phyloP scores from a whole-genome alignment of 805 yeast species.

The Lipomyces kockii region DNA sequence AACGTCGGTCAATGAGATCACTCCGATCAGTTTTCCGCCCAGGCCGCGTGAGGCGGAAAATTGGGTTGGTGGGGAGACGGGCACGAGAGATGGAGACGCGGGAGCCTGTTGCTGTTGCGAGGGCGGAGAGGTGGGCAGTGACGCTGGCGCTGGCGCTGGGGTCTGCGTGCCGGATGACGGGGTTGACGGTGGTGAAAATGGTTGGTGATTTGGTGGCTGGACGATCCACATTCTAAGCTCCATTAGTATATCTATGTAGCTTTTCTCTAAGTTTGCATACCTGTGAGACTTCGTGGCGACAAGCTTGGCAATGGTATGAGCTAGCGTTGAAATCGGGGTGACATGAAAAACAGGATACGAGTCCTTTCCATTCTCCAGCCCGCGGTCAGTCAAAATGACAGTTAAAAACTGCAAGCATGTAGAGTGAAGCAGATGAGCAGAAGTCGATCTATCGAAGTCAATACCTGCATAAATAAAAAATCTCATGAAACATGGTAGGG shows the following conservation, averaged over 20 bases:
- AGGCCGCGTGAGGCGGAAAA: slow-evolving; percentile 35
- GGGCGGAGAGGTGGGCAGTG: slow-evolving; percentile 32
- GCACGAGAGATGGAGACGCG: slow-evolving; percentile 37
- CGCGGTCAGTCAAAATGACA: slow-evolving; percentile 82
- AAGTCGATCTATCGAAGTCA: slow-evolving; percentile 69
- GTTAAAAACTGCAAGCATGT: slow-evolving; percentile 87
- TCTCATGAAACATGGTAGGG: not conserved
- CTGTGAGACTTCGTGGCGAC: slow-evolving; percentile 96
- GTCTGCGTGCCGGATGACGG: slow-evolving; percentile 14
- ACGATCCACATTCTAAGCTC: slow-evolving; percentile 46
- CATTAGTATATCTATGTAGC: slow-evolving; percentile 53
- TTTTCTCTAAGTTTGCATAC: slow-evolving; percentile 60
- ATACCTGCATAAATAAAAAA: not conserved
- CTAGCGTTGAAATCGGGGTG: slow-evolving; percentile 74
- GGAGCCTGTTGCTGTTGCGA: slow-evolving; percentile 22
- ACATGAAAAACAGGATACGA: slow-evolving; percentile 97
- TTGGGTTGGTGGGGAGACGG: slow-evolving; percentile 19
- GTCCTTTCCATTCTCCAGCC: slow-evolving; percentile 90
- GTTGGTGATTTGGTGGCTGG: slow-evolving; percentile 40
- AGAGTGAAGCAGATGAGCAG: slow-evolving; percentile 78
- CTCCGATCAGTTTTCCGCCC: slow-evolving; percentile 86
- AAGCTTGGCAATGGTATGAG: slow-evolving; percentile 87
- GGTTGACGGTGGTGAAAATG: slow-evolving; percentile 12
- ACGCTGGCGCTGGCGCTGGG: slow-evolving; percentile 30
- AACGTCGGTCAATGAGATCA: slow-evolving; percentile 88